These are phyloP conservation scores for Scytalidium lignicola DNA, from an alignment of 2,329 filamentous ascomycete genomes.

Conservation along the genomic window DNA sequence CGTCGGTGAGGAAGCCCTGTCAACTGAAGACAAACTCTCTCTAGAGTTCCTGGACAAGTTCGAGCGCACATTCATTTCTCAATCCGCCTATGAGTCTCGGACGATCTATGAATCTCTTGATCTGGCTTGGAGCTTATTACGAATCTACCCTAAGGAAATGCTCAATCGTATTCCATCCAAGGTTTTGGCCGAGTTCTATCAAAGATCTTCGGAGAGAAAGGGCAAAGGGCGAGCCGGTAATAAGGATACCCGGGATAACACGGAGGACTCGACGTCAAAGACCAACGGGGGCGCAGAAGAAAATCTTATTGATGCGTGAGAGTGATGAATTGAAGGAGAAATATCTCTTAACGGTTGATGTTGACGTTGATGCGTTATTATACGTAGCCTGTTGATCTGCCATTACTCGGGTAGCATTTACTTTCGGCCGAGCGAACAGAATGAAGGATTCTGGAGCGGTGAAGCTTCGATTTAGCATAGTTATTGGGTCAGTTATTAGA, in stretches of 20 bases:
- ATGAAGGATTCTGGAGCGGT: neutral
- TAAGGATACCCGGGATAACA: conserved; percentile 35
- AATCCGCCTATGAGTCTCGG: conserved; percentile 88
- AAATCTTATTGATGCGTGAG: conserved; percentile 56
- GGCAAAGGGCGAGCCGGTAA: conserved; percentile 52
- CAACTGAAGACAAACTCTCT: conserved; percentile 92
- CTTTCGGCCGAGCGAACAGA: neutral
- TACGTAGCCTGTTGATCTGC: neutral
- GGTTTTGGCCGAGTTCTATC: conserved; percentile 78
- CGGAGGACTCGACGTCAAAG: conserved; percentile 20
- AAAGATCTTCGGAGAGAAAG: conserved; percentile 61
- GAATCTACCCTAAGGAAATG: conserved; percentile 96
- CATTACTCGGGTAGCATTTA: neutral
- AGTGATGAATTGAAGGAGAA: neutral
- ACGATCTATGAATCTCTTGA: conserved; percentile 92
- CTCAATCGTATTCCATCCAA: conserved; percentile 91
- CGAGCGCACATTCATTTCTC: conserved; percentile 88
- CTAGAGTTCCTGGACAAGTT: conserved; percentile 99
- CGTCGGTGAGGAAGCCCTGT: conserved; percentile 95
- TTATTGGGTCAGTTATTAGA: neutral
- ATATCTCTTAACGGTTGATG: no score
- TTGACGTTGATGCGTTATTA: no score
- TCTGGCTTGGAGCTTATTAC: conserved; percentile 89
- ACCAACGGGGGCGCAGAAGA: conserved; percentile 43
- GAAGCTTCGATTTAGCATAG: neutral